Conservation (phyloP, 805 yeast species). For the Lachancea dasiensis region DNA sequence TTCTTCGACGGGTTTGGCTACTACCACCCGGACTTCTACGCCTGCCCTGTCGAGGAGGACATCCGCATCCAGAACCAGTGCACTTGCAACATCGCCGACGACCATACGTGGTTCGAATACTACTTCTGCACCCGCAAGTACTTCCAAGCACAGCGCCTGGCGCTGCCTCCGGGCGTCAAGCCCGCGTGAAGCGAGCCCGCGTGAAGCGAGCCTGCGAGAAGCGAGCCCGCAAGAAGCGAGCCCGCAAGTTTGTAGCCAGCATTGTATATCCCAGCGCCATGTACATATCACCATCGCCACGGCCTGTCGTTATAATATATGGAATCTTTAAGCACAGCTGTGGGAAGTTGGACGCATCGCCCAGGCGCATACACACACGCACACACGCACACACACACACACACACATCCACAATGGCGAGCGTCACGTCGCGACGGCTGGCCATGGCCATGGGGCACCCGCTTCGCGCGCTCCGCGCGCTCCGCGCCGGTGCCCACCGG, state of each 20-base stretch:
- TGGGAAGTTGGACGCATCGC: too few relatives aligned
- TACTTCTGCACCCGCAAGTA: constrained; percentile 62
- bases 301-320: too few relatives aligned
- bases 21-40: constrained; percentile 59
- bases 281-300: too few relatives aligned
- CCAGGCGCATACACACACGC: too few relatives aligned
- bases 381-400: too few relatives aligned
- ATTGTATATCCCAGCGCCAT: too few relatives aligned
- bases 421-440: too few relatives aligned
- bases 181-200: not conserved
- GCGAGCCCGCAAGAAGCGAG: not conserved
- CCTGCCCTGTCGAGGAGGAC: constrained; percentile 53
- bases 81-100: constrained; percentile 49
- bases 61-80: constrained; percentile 58
- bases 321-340: too few relatives aligned
- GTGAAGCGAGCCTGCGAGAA: not conserved
- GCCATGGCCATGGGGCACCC: too few relatives aligned
- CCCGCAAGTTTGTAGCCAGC: too few relatives aligned
- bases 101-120: constrained; percentile 65
- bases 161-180: constrained; percentile 18
- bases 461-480: not conserved
- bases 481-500: not conserved
- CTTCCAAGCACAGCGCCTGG: constrained; percentile 34
- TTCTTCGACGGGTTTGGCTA: constrained; percentile 75
- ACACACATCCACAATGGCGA: too few relatives aligned